Percentiles rank a stretch among this genome's conserved stretches.
phyloP scores from a whole-genome alignment of 768 basidiomycete genomes.

The Sutorius australiensis region DNA sequence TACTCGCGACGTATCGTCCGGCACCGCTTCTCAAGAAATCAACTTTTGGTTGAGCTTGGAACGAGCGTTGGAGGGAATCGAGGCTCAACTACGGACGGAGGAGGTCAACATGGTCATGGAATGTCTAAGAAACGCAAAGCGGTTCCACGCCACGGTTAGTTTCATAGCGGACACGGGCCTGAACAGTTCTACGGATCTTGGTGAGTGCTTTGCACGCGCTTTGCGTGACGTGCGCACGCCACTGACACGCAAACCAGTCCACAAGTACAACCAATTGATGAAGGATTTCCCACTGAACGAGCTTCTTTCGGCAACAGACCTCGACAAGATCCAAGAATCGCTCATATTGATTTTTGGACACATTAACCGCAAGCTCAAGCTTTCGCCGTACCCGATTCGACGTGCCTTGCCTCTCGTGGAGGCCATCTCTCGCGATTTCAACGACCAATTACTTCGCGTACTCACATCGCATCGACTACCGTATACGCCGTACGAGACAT shows the following conservation, averaged over 20 bases:
- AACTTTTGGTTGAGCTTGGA: constrained; percentile 99
- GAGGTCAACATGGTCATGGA: constrained; percentile 93
- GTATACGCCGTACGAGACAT: constrained; percentile 92
- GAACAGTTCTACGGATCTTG: constrained; percentile 87
- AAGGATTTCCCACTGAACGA: constrained; percentile 99
- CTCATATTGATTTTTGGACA: constrained; percentile 86
- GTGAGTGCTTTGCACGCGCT: constrained; percentile 37
- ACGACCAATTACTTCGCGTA: constrained; percentile 88
- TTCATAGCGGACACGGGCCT: constrained; percentile 97
- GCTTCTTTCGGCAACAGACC: constrained; percentile 91
- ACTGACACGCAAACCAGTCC: constrained; percentile 50
- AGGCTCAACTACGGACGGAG: constrained; percentile 85
- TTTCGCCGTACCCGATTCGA: constrained; percentile 95
- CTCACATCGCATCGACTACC: constrained; percentile 88
- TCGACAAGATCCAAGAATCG: constrained; percentile 92
- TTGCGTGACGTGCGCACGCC: not conserved
- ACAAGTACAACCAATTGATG: constrained; percentile 98
- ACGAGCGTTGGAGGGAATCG: constrained; percentile 88
- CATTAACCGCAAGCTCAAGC: constrained; percentile 90
- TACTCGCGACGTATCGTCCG: constrained; percentile 87
- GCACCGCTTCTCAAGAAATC: constrained; percentile 97
- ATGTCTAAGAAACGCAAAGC: constrained; percentile 90
- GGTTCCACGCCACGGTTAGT: constrained; percentile 95
- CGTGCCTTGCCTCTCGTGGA: constrained; percentile 95
- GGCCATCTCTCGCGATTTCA: constrained; percentile 97